A percentile compares a stretch with the other conserved stretches of the same genome.
Conservation (phyloP, 2,329 filamentous ascomycete species). For the Botrytis hyacinthi region DNA sequence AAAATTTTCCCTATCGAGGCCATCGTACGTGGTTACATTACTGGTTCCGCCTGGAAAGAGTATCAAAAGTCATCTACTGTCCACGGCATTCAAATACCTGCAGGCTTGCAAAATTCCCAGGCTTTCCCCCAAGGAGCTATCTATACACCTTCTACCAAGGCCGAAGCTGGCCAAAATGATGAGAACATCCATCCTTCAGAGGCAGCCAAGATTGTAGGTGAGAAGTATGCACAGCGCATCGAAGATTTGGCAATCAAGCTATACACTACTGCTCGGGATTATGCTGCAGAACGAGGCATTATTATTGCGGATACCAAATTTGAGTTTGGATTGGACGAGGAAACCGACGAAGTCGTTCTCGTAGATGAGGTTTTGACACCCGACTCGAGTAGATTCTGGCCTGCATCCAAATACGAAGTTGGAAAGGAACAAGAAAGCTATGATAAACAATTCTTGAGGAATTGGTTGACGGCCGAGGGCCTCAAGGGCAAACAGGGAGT, state of each 20-base stretch:
- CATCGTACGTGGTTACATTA: constrained; percentile 72
- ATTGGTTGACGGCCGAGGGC: constrained; percentile 74
- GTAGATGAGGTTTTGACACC: constrained; percentile 76
- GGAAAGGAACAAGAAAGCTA: constrained; percentile 79
- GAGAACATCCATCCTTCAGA: constrained; percentile 65
- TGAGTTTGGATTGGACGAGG: constrained; percentile 64
- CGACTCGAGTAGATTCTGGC: constrained; percentile 85
- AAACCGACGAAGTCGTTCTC: constrained; percentile 61
- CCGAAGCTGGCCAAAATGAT: constrained; percentile 64
- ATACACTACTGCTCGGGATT: constrained; percentile 55
- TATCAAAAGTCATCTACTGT: constrained; percentile 64
- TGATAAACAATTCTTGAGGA: constrained; percentile 81
- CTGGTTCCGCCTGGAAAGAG: constrained; percentile 69
- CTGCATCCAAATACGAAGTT: constrained; percentile 65
- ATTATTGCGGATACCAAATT: constrained; percentile 76
- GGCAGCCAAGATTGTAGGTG: constrained; percentile 50
- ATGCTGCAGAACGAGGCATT: constrained; percentile 58
- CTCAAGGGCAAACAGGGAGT: constrained; percentile 75
- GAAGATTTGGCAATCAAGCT: constrained; percentile 57
- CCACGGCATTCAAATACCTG: constrained; percentile 59
- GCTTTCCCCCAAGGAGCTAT: constrained; percentile 57
- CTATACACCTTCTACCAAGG: constrained; percentile 68
- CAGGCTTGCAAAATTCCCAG: constrained; percentile 60
- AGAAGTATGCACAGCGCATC: constrained; percentile 57
- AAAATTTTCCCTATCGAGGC: constrained; percentile 67